phyloP scores from a whole-genome alignment of 495 filamentous ascomycete genomes.

The Evernia prunastri region DNA sequence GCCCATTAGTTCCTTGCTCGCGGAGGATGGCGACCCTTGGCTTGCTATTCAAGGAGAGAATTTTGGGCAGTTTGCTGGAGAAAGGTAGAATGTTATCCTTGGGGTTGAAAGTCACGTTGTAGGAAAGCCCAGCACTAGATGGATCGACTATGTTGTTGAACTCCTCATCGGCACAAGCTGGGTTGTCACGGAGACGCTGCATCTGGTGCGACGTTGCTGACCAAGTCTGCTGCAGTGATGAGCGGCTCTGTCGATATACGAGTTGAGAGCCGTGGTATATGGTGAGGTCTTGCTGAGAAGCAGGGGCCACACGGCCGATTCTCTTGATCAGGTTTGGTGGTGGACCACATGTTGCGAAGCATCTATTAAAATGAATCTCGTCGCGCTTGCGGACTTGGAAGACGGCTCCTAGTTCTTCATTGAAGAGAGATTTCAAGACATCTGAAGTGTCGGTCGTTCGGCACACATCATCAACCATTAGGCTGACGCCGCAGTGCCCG shows the following conservation, averaged over 20 bases:
- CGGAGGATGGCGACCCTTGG: constrained; percentile 90
- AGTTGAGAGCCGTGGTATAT: constrained; percentile 62
- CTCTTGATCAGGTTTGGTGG: constrained; percentile 71
- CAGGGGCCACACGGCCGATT: constrained; percentile 66
- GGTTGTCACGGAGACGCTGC: constrained; percentile 86
- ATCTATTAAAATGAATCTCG: constrained; percentile 75
- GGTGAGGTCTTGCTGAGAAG: constrained; percentile 69
- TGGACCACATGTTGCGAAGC: constrained; percentile 89
- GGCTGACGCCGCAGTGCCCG: constrained; percentile 79
- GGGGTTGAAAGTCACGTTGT: constrained; percentile 77
- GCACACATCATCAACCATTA: constrained; percentile 72
- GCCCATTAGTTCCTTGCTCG: constrained; percentile 91
- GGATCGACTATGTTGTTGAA: constrained; percentile 70
- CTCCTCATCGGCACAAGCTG: constrained; percentile 79
- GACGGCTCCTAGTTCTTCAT: constrained; percentile 93
- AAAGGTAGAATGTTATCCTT: constrained; percentile 68
- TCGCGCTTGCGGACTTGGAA: constrained; percentile 87
- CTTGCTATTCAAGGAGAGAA: constrained; percentile 59
- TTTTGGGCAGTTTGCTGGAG: constrained; percentile 52
- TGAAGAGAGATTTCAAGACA: constrained; percentile 76
- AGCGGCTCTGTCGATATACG: constrained; percentile 61
- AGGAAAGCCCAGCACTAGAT: constrained; percentile 74
- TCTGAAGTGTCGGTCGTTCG: constrained; percentile 48
- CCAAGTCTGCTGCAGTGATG: constrained; percentile 83
- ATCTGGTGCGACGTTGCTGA: constrained; percentile 80